phyloP scores from a whole-genome alignment of 495 filamentous ascomycete genomes.

The Geoglossum glabrum region DNA sequence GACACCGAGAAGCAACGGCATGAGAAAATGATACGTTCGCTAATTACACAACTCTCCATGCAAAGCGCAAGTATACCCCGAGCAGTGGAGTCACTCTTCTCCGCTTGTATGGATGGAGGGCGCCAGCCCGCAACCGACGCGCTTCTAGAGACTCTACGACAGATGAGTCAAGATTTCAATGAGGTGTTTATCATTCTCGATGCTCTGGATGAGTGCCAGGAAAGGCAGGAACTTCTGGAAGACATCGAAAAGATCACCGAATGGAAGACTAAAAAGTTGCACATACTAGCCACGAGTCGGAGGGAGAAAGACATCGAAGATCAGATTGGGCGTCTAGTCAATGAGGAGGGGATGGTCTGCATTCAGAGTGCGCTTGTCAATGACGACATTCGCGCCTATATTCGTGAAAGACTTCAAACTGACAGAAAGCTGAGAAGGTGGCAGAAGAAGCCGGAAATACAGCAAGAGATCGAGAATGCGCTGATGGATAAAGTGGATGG shows the following conservation, averaged over 20 bases:
- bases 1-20: neutral
- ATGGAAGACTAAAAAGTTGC: conserved; percentile 4
- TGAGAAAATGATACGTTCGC: neutral
- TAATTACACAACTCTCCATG: neutral
- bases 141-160: conserved; percentile 7
- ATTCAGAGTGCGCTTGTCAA: neutral
- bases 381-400: neutral
- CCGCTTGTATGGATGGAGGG: neutral
- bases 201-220: conserved; percentile 14
- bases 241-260: neutral
- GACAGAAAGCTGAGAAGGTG: neutral
- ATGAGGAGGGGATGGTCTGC: neutral
- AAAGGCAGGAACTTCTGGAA: neutral
- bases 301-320: conserved; percentile 5
- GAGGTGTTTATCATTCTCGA: conserved; percentile 10
- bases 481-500: conserved; percentile 10
- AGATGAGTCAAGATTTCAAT: neutral
- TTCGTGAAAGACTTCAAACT: neutral
- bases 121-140: neutral
- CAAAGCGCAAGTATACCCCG: neutral
- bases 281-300: conserved; percentile 11
- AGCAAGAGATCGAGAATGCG: conserved; percentile 6
- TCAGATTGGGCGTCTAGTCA: neutral
- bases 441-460: neutral
- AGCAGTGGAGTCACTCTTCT: neutral